These are phyloP conservation scores for Lentinus tigrinus DNA, from an alignment of 768 basidiomycete species.

Conservation along the genomic window DNA sequence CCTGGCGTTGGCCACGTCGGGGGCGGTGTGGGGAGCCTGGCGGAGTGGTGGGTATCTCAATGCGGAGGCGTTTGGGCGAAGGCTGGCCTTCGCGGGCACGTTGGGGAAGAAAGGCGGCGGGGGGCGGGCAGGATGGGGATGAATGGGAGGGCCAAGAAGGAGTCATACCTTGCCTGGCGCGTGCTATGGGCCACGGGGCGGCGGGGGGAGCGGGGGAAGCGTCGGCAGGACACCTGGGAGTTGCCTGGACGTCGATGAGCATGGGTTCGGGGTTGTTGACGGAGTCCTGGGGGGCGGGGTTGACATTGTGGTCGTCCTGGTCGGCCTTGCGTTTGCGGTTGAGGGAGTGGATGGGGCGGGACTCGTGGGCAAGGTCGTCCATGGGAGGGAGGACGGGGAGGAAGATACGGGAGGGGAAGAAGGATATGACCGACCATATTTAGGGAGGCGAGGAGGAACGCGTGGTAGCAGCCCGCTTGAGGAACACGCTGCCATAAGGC, in stretches of 20 bases:
- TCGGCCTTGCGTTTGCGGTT: constrained; percentile 70
- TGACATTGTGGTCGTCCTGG: constrained; percentile 37
- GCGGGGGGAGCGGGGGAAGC: constrained; percentile 42
- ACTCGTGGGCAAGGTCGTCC: constrained; percentile 60
- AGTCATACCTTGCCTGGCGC: constrained; percentile 17
- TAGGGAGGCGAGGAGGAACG: constrained; percentile 35
- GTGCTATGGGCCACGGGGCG: constrained; percentile 29
- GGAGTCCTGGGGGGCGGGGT: constrained; percentile 11
- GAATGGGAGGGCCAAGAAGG: constrained; percentile 11
- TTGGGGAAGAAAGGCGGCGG: constrained; percentile 31
- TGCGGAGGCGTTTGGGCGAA: constrained; percentile 28
- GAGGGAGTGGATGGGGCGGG: constrained; percentile 45
- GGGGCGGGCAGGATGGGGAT: constrained; percentile 26
- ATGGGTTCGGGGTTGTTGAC: constrained; percentile 33
- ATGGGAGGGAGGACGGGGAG: constrained; percentile 39
- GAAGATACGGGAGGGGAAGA: constrained; percentile 23
- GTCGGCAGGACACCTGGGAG: constrained; percentile 28
- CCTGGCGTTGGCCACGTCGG: constrained; percentile 16
- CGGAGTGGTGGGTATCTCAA: constrained; percentile 26
- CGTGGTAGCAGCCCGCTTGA: constrained; percentile 32
- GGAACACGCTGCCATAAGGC: constrained; percentile 23
- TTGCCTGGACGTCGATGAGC: constrained; percentile 33
- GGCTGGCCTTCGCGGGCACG: constrained; percentile 24
- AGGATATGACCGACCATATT: constrained; percentile 31
- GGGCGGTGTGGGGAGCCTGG: constrained; percentile 16